Evolutionary conservation across 148 eudicot species (phyloP), one percentile per base, ranked within the genome.

Genomic region (Limonium bicolor): DNA sequence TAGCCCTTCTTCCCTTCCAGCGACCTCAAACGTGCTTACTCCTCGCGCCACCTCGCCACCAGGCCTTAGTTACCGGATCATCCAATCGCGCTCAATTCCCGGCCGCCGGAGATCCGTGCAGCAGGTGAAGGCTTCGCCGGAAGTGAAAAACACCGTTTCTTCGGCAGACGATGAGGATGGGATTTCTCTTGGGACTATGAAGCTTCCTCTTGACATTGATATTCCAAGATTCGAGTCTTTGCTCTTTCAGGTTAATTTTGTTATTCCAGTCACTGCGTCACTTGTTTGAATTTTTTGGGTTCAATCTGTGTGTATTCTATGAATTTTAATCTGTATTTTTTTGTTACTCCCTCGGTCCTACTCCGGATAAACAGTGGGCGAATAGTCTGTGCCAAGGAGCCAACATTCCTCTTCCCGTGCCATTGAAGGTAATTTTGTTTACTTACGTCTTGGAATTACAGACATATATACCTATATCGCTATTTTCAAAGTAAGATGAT

Each of bases 301-400:
- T 20, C n/a, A n/a, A n/a, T n/a, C n/a, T n/a, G n/a, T n/a, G n/a
- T n/a, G n/a, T n/a, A n/a, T n/a, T n/a, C 36, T 32, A 32, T 6
- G 36, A 32, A 32, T 32, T n/a, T n/a, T n/a, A n/a, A n/a, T n/a
- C n/a, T n/a, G n/a, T n/a, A n/a, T n/a, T n/a, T n/a, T n/a, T n/a
- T n/a, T n/a, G n/a, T n/a, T n/a, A n/a, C n/a, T n/a, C n/a, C n/a
- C n/a, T n/a, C n/a, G n/a, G n/a, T n/a, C n/a, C n/a, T n/a, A n/a
- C n/a, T n/a, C n/a, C n/a, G n/a, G n/a, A n/a, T n/a, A n/a, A n/a
- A 53, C 90, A 88, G 97, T 84, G 97, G 94, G 94, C 79, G 2
- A 88, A 87, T 54, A 87, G 96, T 62, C 71, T 87, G 41, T 71
- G 73, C 74, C 96, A 87, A 77, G 96, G 96, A 63, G 88, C 96